Percentiles rank a stretch among this genome's conserved stretches.
Evolutionary conservation across 2,329 filamentous ascomycete genomes (phyloP).

Genomic region (Botryotinia convoluta): DNA sequence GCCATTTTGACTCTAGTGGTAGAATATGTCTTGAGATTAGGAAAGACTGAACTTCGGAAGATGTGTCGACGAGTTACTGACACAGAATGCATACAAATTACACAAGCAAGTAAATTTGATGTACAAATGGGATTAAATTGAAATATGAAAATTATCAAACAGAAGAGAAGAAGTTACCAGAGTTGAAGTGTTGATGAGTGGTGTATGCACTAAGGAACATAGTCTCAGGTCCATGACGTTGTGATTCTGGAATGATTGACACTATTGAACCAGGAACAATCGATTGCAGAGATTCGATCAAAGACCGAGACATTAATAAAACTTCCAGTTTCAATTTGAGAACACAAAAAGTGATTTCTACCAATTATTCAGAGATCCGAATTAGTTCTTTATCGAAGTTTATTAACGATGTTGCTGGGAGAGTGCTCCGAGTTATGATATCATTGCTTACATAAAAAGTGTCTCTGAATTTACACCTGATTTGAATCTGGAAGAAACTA

Average conservation of each 20-base stretch:
- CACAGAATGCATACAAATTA: not conserved
- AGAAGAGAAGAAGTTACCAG: not conserved
- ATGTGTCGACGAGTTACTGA: not conserved
- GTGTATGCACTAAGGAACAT: not conserved
- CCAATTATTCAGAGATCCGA: not conserved
- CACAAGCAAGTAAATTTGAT: not conserved
- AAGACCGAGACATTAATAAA: not conserved
- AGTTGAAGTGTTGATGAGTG: not conserved
- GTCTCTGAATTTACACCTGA: not conserved
- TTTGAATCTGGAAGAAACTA: not conserved
- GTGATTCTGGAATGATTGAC: not conserved
- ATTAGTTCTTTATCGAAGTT: not conserved
- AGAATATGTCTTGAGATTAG: not conserved
- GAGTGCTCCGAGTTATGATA: not conserved
- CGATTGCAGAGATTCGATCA: not conserved
- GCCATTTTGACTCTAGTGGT: not conserved
- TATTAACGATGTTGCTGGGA: not conserved
- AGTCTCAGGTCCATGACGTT: constrained; percentile 6
- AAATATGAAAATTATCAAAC: not conserved
- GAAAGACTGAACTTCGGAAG: not conserved
- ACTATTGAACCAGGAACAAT: not conserved
- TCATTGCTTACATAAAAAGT: not conserved
- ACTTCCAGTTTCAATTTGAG: not conserved
- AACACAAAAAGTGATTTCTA: not conserved
- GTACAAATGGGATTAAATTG: not conserved